These are phyloP conservation scores for Grosmannia huntii DNA, from an alignment of 2,329 filamentous ascomycete genomes.

Conservation along the genomic window DNA sequence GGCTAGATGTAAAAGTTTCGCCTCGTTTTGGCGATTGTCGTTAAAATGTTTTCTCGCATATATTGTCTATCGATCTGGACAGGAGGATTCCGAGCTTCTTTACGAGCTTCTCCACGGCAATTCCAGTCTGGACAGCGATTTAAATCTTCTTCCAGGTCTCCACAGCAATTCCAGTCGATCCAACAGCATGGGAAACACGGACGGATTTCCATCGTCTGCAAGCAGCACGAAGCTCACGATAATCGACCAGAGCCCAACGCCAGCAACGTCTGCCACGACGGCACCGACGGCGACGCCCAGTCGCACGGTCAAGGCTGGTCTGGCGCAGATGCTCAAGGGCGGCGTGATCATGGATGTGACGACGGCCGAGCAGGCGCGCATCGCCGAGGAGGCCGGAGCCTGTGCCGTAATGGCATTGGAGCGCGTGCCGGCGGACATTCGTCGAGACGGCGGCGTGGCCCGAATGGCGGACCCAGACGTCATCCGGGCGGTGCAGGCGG, in stretches of 20 bases:
- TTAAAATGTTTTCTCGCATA: too few species aligned
- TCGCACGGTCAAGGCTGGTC: slow-evolving; percentile 68
- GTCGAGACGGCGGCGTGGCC: slow-evolving; percentile 80
- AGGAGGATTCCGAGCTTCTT: too few species aligned
- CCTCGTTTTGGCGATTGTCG: too few species aligned
- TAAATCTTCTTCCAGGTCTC: too few species aligned
- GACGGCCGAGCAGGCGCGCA: slow-evolving; percentile 83
- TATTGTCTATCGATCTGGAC: too few species aligned
- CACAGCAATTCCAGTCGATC: too few species aligned
- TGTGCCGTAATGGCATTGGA: slow-evolving; percentile 97
- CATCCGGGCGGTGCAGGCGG: slow-evolving; percentile 89
- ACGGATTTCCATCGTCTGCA: neutral
- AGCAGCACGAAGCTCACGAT: neutral
- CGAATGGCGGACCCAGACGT: slow-evolving; percentile 93
- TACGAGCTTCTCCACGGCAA: too few species aligned
- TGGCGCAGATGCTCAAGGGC: slow-evolving; percentile 97
- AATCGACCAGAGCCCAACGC: neutral
- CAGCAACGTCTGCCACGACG: neutral
- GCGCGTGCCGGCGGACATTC: slow-evolving; percentile 92
- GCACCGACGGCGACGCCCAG: neutral
- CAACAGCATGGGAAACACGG: neutral
- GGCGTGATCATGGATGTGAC: slow-evolving; percentile 99
- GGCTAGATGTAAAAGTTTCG: too few species aligned
- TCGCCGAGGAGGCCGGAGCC: slow-evolving; percentile 93
- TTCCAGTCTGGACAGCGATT: too few species aligned